These are phyloP conservation scores for Monosporozyma yasuniensis DNA, from an alignment of 805 yeast genomes.

Conservation along the genomic window DNA sequence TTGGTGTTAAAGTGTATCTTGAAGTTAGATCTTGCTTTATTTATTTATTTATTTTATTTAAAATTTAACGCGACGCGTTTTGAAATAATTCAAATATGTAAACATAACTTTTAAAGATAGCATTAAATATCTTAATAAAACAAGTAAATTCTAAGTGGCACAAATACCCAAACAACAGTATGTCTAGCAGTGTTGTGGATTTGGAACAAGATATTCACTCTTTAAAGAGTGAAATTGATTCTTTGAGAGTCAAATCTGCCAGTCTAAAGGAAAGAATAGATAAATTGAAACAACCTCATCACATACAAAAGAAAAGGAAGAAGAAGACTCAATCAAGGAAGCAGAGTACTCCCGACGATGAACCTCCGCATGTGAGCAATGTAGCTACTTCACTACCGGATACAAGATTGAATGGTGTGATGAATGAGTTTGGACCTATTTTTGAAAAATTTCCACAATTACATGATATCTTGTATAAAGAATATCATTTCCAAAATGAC, in stretches of 20 bases:
- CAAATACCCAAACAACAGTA: too few species aligned
- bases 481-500: slow-evolving; percentile 1
- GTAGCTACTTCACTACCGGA: neutral
- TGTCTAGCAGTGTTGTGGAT: slow-evolving; percentile 9
- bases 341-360: neutral
- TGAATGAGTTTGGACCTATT: slow-evolving; percentile 13
- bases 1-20: neutral
- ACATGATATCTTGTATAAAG: slow-evolving; percentile 11
- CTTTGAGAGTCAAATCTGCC: slow-evolving; percentile 11
- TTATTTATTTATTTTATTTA: neutral
- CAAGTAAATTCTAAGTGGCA: too few species aligned
- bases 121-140: too few species aligned
- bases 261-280: slow-evolving; percentile 7
- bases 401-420: slow-evolving; percentile 5
- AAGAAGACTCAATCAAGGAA: slow-evolving; percentile 3
- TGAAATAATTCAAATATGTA: neutral
- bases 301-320: neutral
- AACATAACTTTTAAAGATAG: too few species aligned
- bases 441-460: slow-evolving; percentile 21
- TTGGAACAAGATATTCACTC: slow-evolving; percentile 32
- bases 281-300: neutral
- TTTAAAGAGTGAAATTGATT: slow-evolving; percentile 25
- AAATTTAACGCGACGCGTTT: neutral
- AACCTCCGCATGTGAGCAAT: neutral
- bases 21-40: neutral